Percentiles rank a stretch among this genome's conserved stretches.
Evolutionary conservation across 2,329 filamentous ascomycete genomes (phyloP).

Genomic region (Monosporascus sp.): DNA sequence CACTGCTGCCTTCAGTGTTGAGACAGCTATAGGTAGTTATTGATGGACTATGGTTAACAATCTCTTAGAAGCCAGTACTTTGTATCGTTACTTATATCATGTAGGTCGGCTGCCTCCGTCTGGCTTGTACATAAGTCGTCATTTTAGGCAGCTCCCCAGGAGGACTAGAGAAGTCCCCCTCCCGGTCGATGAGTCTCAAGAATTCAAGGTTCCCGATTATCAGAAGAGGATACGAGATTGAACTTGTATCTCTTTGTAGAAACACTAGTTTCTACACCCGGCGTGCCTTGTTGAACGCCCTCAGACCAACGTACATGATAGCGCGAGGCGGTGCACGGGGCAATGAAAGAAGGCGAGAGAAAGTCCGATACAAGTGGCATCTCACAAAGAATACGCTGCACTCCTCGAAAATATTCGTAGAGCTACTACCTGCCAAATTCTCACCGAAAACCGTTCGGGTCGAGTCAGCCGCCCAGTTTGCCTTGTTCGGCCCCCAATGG

Average conservation of each 20-base stretch:
- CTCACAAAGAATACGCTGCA: slow-evolving; percentile 13
- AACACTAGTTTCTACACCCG: not conserved
- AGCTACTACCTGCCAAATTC: slow-evolving; percentile 13
- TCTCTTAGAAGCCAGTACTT: slow-evolving; percentile 7
- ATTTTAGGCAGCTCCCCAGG: slow-evolving; percentile 18
- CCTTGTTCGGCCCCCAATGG: slow-evolving; percentile 13
- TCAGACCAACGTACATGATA: not conserved
- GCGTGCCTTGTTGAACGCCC: slow-evolving; percentile 12
- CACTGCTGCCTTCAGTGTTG: slow-evolving; percentile 15
- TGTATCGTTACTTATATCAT: slow-evolving; percentile 15
- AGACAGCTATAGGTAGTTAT: slow-evolving; percentile 11
- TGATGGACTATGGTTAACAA: slow-evolving; percentile 6
- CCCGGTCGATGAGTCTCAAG: slow-evolving; percentile 19
- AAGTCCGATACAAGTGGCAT: not conserved
- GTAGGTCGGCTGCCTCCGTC: slow-evolving; percentile 17
- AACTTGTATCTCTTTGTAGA: not conserved
- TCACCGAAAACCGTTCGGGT: slow-evolving; percentile 19
- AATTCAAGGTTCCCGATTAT: slow-evolving; percentile 14
- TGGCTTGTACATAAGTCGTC: slow-evolving; percentile 18
- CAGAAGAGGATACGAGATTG: not conserved
- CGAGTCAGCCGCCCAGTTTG: not conserved
- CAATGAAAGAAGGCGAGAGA: not conserved
- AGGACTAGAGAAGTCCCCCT: slow-evolving; percentile 11
- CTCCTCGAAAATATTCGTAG: slow-evolving; percentile 5
- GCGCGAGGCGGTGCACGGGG: not conserved